Evolutionary conservation across 78 protist genomes (phyloP), one percentile per base, ranked within the genome.

Genomic region (Planoprotostelium fungivorum): DNA sequence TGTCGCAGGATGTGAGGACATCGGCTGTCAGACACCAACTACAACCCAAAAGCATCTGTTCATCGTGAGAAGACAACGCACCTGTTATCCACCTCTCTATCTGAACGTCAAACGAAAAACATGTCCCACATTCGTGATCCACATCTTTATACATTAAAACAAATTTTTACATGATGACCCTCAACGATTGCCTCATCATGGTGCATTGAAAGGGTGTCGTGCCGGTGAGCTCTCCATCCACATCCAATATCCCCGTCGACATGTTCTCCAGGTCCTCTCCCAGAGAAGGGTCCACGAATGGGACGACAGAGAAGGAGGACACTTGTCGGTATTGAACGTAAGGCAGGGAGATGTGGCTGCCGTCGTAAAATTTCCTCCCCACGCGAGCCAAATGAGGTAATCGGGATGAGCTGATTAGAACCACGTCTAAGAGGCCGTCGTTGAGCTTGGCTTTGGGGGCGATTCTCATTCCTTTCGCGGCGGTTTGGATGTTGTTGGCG

Each of bases 391-490:
- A 36, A 38, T 92, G 93, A 51, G 87, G 86, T 34, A 92, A 37
- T 38, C 90, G 87, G 87, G 37, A 84, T 1, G 94, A 92, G 34
- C 88, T 92, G 37, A 92, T 89, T n/a, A 92, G 87, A 83, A 92
- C 86, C 0, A 92, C 87, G 85, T 92, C 94, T 38, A 92, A 37
- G 35, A 92, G 89, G 85, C 94, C 94, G 89, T 92, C 94, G 10
- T 92, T 92, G 10, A 92, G 35, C 88, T 92, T 92, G 10, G 94
- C 94, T 38, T 92, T 92, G 36, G 94, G 94, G 29, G 94, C 94
- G 93, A 92, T 92, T 86, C 88, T 92, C 94, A 92, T 92, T 1
- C 94, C 94, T 84, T 92, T 92, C 38, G 94, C 94, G 28, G 94
- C 94, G n/a, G 93, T 92, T 86, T 89, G 89, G 88, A 92, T 92